Base-by-base conservation (phyloP, 176 grass and related monocot genomes). In the Bolboschoenus planiculmis region DNA sequence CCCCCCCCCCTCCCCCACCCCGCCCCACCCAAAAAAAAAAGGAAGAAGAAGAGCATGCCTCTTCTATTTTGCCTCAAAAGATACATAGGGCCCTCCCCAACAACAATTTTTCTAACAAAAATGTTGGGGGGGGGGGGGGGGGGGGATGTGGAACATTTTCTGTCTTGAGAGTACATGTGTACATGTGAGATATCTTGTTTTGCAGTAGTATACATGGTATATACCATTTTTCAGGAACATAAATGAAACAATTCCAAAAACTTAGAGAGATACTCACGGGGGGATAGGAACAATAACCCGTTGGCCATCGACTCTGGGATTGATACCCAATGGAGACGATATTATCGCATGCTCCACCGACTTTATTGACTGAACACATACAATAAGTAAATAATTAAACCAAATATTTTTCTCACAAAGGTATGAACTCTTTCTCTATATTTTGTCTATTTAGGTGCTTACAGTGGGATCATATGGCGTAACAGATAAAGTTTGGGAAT, bases 401-500 rank as follows among this genome's bases (percentile, higher is more conserved):
- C 21, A 82, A 83, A 36, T 81, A 84, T 27, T 37, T 43, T 72
- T 57, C 37, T 23, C 51, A 30, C 51, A 42, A 74, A 34, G 21
- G 48, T 23, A 33, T 8, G 44, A 74, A 1, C 33, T 68, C 11
- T 81, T 72, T 1, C 34, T 16, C 72, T 65, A 56, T n/a, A 78
- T 51, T 37, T 53, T 84, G 31, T 15, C 30, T 68, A 81, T 10
- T 51, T 81, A 85, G 39, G 5, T 46, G 31, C 87, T 99, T 91
- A 99, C 96, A 86, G 64, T 65, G 20, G 91, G 92, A 90, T 99
- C 92, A 86, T 99, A 99, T 57, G 96, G 96, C 74, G 90, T 99
- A 70, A 99, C 87, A 35, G 91, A 99, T 18, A 99, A 83, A 10
- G 91, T 95, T 71, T 95, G 93, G 18, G 89, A 51, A 90, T 95